Base-by-base conservation (phyloP, 768 basidiomycete species). In the Hortiboletus campestris region DNA sequence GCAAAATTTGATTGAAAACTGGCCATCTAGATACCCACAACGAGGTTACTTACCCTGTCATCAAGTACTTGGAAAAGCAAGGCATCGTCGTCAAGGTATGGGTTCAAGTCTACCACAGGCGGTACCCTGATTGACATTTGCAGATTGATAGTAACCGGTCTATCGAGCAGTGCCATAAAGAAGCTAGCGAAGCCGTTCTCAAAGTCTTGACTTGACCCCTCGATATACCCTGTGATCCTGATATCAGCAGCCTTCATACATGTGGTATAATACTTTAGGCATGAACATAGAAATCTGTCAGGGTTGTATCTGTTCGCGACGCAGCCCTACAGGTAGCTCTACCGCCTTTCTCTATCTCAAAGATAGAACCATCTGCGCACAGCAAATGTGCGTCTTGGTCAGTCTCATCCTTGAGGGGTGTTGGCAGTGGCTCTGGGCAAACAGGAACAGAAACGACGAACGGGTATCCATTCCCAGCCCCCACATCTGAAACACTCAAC, bases 1-100 rank as follows among this genome's bases (percentile, higher is more conserved):
- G 2, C 39, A 11, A 45, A 28, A 36, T 38, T 48, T 6, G 48
- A 46, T 32, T 45, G 25, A 60, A 39, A 31, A 29, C 43, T 31
- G 32, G 51, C 39, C 22, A 29, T 47, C 13, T 52, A 89, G 94
- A 76, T 32, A 95, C 94, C 1, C 96, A 98, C 74, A 79, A 88
- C 56, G 83, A 85, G 46, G 86, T 91, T 51, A 91, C 88, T 7
- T 93, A 92, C 89, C 96, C 97, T 8, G 96, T 99, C 48, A 91
- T 99, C 53, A 76, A 93, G 44, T 80, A 94, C 72, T 95, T 96
- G 69, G 71, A 77, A 49, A 68, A 74, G 44, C 70, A 78, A 46
- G 77, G 74, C 61, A 94, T 91, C 70, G 90, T 97, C 13, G 84
- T 86, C 34, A 83, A 92, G 78, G 94, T 94, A 63, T 54, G 22